Evolutionary conservation across 371 early-diverging fungal genomes (phyloP), one percentile per base, ranked within the genome.

Genomic region (Rhizopus microsporus): DNA sequence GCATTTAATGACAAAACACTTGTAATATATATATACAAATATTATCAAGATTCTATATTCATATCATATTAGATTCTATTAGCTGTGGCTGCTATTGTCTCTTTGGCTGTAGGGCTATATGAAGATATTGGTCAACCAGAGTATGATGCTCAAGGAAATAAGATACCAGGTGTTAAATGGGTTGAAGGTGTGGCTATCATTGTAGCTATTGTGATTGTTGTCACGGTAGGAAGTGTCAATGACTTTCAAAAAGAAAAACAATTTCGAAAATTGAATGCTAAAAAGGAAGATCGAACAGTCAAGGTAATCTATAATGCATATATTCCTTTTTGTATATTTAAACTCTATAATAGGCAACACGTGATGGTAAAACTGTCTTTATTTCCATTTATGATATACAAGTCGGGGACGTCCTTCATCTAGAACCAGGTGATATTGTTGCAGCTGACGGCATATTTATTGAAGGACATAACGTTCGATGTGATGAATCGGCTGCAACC

Each of bases 381-480:
- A 75, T 94, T 50, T 93, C 94, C 23, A 89, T 95, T 34, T 88
- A 88, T 65, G 89, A 93, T 54, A 63, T 94, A 43, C 84, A 88
- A 67, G 91, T 97, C 7, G 95, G 97, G 35, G 97, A 97, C 69
- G 80, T 97, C 32, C 63, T 96, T 52, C 67, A 86, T 56, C 74
- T 98, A 34, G 96, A 98, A 71, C 93, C 95, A 10, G 98, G 98
- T 40, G 97, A 97, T 68, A 88, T 96, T 45, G 79, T 96, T 34
- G 81, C 90, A 6, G 95, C 88, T 12, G 98, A 98, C 67, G 94
- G 95, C 63, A 76, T 97, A 46, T 84, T 88, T 54, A 78, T 94
- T 45, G 77, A 77, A 46, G 93, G 93, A 23, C 90, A 90, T 65
- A 90, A 93, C 70, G 77, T 97, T 38, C 82, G 75, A 7, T 91